phyloP scores from a whole-genome alignment of 371 early-diverging fungal species.

The Gilbertella persicaria region DNA sequence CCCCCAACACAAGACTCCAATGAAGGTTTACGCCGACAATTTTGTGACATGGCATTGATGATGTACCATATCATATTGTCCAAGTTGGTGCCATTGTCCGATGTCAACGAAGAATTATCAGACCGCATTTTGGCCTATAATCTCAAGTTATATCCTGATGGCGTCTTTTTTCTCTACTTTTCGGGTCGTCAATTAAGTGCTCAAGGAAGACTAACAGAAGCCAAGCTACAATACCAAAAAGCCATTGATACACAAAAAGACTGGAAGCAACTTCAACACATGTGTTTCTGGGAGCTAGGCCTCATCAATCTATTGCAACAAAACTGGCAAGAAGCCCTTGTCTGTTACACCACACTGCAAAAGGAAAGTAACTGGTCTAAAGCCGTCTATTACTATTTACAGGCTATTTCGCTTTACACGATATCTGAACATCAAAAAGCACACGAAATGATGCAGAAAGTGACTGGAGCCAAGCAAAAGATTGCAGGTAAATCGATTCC shows the following conservation, averaged over 20 bases:
- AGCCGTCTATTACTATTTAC: constrained; percentile 70
- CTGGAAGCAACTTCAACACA: constrained; percentile 77
- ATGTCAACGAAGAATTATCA: constrained; percentile 53
- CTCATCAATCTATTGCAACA: constrained; percentile 49
- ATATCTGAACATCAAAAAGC: constrained; percentile 7
- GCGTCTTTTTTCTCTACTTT: constrained; percentile 72
- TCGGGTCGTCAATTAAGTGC: constrained; percentile 58
- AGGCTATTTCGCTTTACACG: constrained; percentile 57
- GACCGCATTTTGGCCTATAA: constrained; percentile 44
- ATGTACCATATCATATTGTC: constrained; percentile 71
- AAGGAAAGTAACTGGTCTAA: constrained; percentile 80
- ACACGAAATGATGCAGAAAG: constrained; percentile 54
- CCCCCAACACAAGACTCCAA: constrained; percentile 25
- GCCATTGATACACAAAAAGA: constrained; percentile 58
- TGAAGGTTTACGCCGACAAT: constrained; percentile 49
- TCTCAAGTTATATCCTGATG: constrained; percentile 54
- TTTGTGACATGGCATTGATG: constrained; percentile 68
- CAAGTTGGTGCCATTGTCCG: constrained; percentile 56
- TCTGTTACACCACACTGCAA: constrained; percentile 56
- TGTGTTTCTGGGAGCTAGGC: constrained; percentile 79
- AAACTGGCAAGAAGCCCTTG: constrained; percentile 53
- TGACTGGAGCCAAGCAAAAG: constrained; percentile 62
- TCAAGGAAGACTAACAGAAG: constrained; percentile 46
- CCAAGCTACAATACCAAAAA: constrained; percentile 50
- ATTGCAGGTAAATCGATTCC: constrained; percentile 83